Conservation (phyloP, 2,329 filamentous ascomycete genomes). For the Xylariaceae sp. region DNA sequence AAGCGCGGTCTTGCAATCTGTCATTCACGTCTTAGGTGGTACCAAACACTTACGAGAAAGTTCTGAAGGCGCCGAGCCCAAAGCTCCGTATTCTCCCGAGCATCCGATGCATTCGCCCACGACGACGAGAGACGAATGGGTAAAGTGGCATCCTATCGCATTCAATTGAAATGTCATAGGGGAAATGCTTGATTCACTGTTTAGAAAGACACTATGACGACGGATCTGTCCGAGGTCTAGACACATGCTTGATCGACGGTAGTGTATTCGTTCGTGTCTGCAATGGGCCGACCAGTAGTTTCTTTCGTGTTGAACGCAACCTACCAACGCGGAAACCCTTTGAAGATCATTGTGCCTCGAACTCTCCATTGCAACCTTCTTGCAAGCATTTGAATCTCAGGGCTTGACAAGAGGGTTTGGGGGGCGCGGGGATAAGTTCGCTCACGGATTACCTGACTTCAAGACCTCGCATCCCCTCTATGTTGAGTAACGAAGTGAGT, state of each 20-base stretch:
- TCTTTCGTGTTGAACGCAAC: neutral
- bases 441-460: no score
- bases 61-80: constrained; percentile 10
- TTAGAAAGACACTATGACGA: neutral
- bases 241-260: neutral
- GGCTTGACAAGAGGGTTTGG: no score
- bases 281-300: neutral
- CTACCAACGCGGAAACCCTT: neutral
- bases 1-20: constrained; percentile 2
- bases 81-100: constrained; percentile 13
- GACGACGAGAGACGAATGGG: neutral
- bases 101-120: constrained; percentile 11
- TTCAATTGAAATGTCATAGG: no score
- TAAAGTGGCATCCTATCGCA: neutral
- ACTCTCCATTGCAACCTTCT: neutral
- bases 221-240: neutral
- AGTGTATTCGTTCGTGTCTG: neutral
- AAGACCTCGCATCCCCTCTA: no score
- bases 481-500: no score
- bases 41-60: constrained; percentile 6
- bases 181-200: neutral
- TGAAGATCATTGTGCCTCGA: neutral
- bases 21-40: constrained; percentile 4
- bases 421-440: no score
- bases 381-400: no score